Percentiles rank a stretch among this genome's conserved stretches.
phyloP scores from a whole-genome alignment of 805 yeast species.

The Starmerella kuoi region DNA sequence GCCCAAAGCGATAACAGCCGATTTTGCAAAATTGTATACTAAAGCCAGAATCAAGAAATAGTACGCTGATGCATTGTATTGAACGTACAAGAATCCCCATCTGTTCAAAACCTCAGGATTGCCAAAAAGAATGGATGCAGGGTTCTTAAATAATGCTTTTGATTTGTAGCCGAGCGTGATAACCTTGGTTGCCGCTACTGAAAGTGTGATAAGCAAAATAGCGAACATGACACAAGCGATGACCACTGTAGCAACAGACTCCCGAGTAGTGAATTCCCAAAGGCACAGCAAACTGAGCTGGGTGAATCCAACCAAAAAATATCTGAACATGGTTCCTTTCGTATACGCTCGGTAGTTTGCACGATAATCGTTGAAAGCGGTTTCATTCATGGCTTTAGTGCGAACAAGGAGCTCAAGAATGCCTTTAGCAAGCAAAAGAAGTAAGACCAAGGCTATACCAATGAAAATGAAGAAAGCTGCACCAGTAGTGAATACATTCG shows the following conservation, averaged over 20 bases:
- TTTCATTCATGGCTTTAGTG: conserved; percentile 31
- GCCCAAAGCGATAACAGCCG: conserved; percentile 75
- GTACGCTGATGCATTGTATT: conserved; percentile 75
- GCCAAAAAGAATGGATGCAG: conserved; percentile 84
- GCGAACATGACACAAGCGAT: conserved; percentile 62
- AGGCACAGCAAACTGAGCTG: conserved; percentile 68
- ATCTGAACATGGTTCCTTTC: conserved; percentile 79
- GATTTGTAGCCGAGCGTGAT: conserved; percentile 64
- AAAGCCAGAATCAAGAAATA: conserved; percentile 66
- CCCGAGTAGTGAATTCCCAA: conserved; percentile 80
- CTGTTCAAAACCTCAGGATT: conserved; percentile 68
- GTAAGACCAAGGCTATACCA: conserved; percentile 48
- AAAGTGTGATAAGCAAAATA: conserved; percentile 45
- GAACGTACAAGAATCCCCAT: conserved; percentile 87
- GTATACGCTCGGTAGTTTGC: conserved; percentile 43
- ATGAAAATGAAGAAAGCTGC: conserved; percentile 69
- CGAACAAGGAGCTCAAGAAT: conserved; percentile 45
- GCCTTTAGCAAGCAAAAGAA: conserved; percentile 56
- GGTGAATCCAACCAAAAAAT: conserved; percentile 75
- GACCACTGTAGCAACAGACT: conserved; percentile 71
- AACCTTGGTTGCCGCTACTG: conserved; percentile 66
- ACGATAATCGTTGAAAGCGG: conserved; percentile 59
- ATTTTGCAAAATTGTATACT: conserved; percentile 54
- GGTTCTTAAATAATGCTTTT: conserved; percentile 61
- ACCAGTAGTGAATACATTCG: conserved; percentile 76